phyloP scores from a whole-genome alignment of 2,329 filamentous ascomycete species.

The Fusarium nodosum region DNA sequence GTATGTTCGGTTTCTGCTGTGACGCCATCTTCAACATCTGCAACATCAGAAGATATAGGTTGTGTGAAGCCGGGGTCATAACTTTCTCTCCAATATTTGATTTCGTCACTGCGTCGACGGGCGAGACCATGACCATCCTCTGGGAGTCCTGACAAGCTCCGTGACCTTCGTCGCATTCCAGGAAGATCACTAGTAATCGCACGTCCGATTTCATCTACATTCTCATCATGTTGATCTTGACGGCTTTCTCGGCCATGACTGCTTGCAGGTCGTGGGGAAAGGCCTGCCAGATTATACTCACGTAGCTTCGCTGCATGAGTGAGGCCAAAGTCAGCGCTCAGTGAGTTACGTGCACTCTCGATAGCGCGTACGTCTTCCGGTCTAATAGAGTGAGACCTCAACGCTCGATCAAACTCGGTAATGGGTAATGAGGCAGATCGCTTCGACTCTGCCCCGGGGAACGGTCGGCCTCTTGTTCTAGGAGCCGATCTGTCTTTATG shows the following conservation, averaged over 20 bases:
- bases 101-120: slow-evolving; percentile 72
- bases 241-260: slow-evolving; percentile 65
- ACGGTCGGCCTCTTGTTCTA: slow-evolving; percentile 58
- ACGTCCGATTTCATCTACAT: slow-evolving; percentile 70
- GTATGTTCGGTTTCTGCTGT: slow-evolving; percentile 51
- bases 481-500: slow-evolving; percentile 44
- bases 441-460: slow-evolving; percentile 59
- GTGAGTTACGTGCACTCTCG: slow-evolving; percentile 67
- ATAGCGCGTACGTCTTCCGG: slow-evolving; percentile 67
- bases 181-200: slow-evolving; percentile 70
- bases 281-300: slow-evolving; percentile 63
- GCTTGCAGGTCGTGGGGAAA: slow-evolving; percentile 73
- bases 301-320: slow-evolving; percentile 52
- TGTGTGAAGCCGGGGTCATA: slow-evolving; percentile 67
- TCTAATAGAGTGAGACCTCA: slow-evolving; percentile 73
- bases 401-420: slow-evolving; percentile 70
- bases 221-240: slow-evolving; percentile 55
- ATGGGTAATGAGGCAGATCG: slow-evolving; percentile 71
- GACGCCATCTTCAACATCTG: slow-evolving; percentile 55
- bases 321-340: slow-evolving; percentile 61
- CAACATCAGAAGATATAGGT: slow-evolving; percentile 63
- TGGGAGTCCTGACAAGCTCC: slow-evolving; percentile 70
- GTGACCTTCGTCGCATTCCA: slow-evolving; percentile 67
- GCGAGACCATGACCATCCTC: slow-evolving; percentile 53
- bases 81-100: slow-evolving; percentile 74